Evolutionary conservation across 2,329 filamentous ascomycete species (phyloP).

Genomic region (Furcasterigmium sp.): DNA sequence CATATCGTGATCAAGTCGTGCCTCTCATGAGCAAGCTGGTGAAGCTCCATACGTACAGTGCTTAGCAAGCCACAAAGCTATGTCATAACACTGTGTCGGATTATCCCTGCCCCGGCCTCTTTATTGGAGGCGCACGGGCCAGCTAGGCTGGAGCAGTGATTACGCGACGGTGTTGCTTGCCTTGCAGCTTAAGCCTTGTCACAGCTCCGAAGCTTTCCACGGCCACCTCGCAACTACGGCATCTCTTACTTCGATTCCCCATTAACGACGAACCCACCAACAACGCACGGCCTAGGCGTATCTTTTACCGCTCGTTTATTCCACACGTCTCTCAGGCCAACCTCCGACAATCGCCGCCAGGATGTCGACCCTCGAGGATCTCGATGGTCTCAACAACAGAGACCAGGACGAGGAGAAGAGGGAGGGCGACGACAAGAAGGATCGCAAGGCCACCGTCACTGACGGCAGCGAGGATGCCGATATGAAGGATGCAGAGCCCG

Average conservation of each 20-base stretch:
- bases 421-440: slow-evolving; percentile 24
- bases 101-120: slow-evolving; percentile 2
- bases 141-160: slow-evolving; percentile 11
- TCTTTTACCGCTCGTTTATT: slow-evolving; percentile 1
- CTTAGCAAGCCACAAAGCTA: neutral
- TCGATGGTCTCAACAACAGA: slow-evolving; percentile 81
- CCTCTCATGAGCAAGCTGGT: neutral
- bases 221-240: slow-evolving; percentile 7
- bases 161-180: slow-evolving; percentile 15
- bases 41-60: neutral
- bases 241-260: slow-evolving; percentile 4
- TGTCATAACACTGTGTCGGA: slow-evolving; percentile 1
- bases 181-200: slow-evolving; percentile 12
- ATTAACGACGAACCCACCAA: neutral
- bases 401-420: slow-evolving; percentile 64
- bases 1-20: too few species aligned
- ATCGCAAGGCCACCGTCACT: slow-evolving; percentile 38
- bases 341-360: slow-evolving; percentile 18
- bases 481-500: slow-evolving; percentile 78
- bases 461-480: slow-evolving; percentile 67
- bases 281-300: slow-evolving; percentile 1
- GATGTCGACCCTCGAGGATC: slow-evolving; percentile 90
- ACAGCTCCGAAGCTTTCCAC: slow-evolving; percentile 14
- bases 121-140: slow-evolving; percentile 9
- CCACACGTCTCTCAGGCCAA: neutral